Evolutionary conservation across 1,284 basidiomycete species (phyloP).

Genomic region (Melampsora allii-populina): DNA sequence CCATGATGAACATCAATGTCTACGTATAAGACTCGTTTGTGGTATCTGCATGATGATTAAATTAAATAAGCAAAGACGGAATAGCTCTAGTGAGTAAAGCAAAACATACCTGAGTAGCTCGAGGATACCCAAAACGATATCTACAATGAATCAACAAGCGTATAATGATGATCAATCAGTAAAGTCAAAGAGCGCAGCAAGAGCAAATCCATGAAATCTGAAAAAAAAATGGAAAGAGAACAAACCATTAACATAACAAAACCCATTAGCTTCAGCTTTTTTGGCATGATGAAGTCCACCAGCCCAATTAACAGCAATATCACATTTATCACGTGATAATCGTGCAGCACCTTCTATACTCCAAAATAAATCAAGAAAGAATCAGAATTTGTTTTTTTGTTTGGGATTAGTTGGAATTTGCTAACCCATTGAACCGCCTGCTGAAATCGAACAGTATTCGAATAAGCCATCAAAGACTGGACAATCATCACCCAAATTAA

Average conservation of each 20-base stretch:
- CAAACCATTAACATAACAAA: constrained; percentile 95
- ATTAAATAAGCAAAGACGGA: background rate
- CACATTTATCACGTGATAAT: constrained; percentile 92
- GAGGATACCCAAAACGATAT: constrained; percentile 95
- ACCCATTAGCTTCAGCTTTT: constrained; percentile 96
- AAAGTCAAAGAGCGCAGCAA: background rate
- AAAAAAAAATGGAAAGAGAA: constrained; percentile 45
- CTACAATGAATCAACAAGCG: constrained; percentile 54
- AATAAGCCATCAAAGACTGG: constrained; percentile 97
- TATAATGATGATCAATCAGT: too few species aligned
- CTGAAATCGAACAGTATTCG: constrained; percentile 97
- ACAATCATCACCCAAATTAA: constrained; percentile 91
- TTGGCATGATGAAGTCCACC: constrained; percentile 97
- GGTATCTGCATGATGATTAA: constrained; percentile 62
- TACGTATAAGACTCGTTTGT: constrained; percentile 91
- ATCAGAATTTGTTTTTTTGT: background rate
- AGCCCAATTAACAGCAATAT: constrained; percentile 98
- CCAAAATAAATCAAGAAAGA: background rate
- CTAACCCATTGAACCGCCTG: constrained; percentile 96
- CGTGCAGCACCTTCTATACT: constrained; percentile 86
- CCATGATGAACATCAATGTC: constrained; percentile 99
- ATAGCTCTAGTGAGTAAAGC: constrained; percentile 19
- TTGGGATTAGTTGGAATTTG: constrained; percentile 15
- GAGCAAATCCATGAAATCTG: background rate
- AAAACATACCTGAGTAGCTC: constrained; percentile 73